Percentiles rank a stretch among this genome's conserved stretches.
Conservation (phyloP, 2,329 filamentous ascomycete genomes). For the Zasmidium cellare region DNA sequence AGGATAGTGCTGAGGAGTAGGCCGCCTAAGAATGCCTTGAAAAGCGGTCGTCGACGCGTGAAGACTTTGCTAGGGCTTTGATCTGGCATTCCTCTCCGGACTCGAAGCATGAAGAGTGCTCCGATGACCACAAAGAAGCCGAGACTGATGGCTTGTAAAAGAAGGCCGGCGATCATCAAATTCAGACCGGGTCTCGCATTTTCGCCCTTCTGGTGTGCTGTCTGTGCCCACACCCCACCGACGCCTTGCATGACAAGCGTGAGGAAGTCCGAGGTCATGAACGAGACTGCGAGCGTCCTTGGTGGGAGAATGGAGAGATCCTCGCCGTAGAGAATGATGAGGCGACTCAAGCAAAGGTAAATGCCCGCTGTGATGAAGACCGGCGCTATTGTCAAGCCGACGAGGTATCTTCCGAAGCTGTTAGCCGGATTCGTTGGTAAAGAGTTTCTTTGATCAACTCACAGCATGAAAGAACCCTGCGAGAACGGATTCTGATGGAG, state of each 20-base stretch:
- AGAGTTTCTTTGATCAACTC: slow-evolving; percentile 24
- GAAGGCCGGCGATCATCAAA: slow-evolving; percentile 59
- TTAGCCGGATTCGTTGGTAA: background rate
- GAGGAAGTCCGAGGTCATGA: slow-evolving; percentile 57
- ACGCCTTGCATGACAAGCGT: slow-evolving; percentile 58
- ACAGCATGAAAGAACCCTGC: slow-evolving; percentile 51
- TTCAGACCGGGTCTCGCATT: slow-evolving; percentile 50
- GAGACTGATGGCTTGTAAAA: slow-evolving; percentile 55
- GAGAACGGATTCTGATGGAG: slow-evolving; percentile 56
- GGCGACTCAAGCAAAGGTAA: slow-evolving; percentile 59
- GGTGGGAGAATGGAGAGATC: slow-evolving; percentile 23
- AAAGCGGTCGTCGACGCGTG: slow-evolving; percentile 46
- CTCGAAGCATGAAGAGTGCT: slow-evolving; percentile 31
- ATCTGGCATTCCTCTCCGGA: slow-evolving; percentile 13
- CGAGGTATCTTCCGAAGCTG: slow-evolving; percentile 50
- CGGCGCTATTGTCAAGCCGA: slow-evolving; percentile 58
- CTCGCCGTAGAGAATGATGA: slow-evolving; percentile 57
- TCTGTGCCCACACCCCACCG: slow-evolving; percentile 59
- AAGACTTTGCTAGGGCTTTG: slow-evolving; percentile 20
- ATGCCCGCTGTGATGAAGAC: slow-evolving; percentile 58
- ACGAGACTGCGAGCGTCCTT: slow-evolving; percentile 52
- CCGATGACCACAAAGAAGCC: slow-evolving; percentile 46
- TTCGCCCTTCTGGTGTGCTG: slow-evolving; percentile 41
- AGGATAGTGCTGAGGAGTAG: slow-evolving; percentile 56
- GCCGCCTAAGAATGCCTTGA: slow-evolving; percentile 56